A percentile compares a stretch with the other conserved stretches of the same genome.
Conservation (phyloP, 768 basidiomycete species). For the Phlebiopsis gigantea region DNA sequence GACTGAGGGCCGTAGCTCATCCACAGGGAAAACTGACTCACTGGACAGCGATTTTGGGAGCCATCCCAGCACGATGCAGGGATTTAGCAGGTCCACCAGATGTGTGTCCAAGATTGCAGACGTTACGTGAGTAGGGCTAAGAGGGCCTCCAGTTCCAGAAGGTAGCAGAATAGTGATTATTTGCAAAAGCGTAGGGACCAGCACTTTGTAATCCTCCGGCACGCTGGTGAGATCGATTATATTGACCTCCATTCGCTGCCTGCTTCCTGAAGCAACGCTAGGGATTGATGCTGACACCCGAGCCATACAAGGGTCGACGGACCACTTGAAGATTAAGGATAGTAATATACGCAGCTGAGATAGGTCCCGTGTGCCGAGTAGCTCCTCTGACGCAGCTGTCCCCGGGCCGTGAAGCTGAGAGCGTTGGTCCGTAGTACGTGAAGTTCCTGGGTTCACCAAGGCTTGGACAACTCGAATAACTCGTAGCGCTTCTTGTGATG, state of each 20-base stretch:
- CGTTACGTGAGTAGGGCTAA: slow-evolving; percentile 55
- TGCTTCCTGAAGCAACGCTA: slow-evolving; percentile 33
- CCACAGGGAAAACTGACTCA: slow-evolving; percentile 34
- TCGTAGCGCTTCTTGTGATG: slow-evolving; percentile 50
- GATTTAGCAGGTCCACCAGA: slow-evolving; percentile 50
- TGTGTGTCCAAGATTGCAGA: slow-evolving; percentile 57
- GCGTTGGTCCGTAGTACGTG: not conserved
- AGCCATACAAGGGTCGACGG: slow-evolving; percentile 46
- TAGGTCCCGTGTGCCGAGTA: slow-evolving; percentile 66
- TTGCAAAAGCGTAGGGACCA: slow-evolving; percentile 39
- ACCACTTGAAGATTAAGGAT: slow-evolving; percentile 72
- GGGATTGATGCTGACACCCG: slow-evolving; percentile 29
- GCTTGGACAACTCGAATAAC: slow-evolving; percentile 44
- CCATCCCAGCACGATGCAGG: slow-evolving; percentile 68
- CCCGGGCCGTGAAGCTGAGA: not conserved
- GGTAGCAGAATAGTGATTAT: slow-evolving; percentile 52
- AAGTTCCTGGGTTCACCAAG: slow-evolving; percentile 28
- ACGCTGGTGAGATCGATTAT: slow-evolving; percentile 42
- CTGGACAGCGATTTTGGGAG: slow-evolving; percentile 48
- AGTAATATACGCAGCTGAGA: slow-evolving; percentile 56
- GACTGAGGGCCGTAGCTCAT: slow-evolving; percentile 44
- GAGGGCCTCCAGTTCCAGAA: slow-evolving; percentile 37
- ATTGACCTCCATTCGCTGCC: slow-evolving; percentile 16
- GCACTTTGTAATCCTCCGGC: slow-evolving; percentile 36
- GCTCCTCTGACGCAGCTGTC: slow-evolving; percentile 20